Evolutionary conservation across 139 green algal genomes (phyloP).

Genomic region (Volvox africanus): DNA sequence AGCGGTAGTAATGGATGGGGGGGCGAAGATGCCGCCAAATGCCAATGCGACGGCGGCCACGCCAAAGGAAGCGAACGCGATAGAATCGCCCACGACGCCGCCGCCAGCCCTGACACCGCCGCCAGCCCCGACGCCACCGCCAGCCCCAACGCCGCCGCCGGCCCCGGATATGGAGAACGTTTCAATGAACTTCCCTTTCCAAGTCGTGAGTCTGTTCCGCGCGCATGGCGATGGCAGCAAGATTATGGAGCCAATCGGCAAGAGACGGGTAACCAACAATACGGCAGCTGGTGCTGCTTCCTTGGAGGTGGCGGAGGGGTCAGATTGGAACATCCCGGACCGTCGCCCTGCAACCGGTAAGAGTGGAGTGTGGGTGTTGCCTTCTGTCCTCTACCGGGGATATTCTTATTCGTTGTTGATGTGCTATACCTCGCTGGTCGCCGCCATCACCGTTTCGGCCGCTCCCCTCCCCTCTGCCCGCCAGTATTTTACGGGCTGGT

Average conservation of each 20-base stretch:
- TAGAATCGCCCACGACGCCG: not conserved
- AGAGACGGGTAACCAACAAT: not conserved
- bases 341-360: not conserved
- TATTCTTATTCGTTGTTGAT: too few species aligned
- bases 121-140: not conserved
- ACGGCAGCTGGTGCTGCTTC: not conserved
- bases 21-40: not conserved
- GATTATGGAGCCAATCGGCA: not conserved
- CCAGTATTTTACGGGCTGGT: conserved; percentile 46
- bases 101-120: not conserved
- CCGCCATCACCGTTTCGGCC: too few species aligned
- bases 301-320: not conserved
- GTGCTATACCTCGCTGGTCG: too few species aligned
- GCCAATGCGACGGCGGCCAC: not conserved
- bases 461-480: too few species aligned
- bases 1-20: not conserved
- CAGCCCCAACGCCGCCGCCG: not conserved
- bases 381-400: too few species aligned
- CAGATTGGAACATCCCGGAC: not conserved
- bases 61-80: not conserved
- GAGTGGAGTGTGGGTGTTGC: too few species aligned
- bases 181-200: not conserved
- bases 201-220: not conserved
- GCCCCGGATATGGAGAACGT: not conserved
- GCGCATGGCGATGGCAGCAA: not conserved